Evolutionary conservation across 2,329 filamentous ascomycete species (phyloP), one percentile per base, ranked within the genome.

Genomic region (Epichloe baconii): DNA sequence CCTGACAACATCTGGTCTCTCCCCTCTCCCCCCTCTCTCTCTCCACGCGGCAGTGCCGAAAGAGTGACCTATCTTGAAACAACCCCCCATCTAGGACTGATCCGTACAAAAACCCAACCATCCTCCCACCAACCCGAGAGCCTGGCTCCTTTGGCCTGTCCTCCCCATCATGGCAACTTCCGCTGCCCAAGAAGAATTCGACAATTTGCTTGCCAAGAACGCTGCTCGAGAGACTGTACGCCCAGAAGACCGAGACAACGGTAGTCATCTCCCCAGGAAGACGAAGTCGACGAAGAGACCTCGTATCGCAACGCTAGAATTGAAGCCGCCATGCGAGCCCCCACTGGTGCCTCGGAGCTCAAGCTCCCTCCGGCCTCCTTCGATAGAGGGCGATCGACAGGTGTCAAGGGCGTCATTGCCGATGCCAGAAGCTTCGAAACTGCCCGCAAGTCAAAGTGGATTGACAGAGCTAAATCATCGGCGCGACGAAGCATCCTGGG

Each of bases 361-460:
- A 77, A 75, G 62, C 78, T 86, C 54, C 80, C 80, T 14, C 80
- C 79, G 10, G 71, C 72, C 12, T 76, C 73, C 51, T 83, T 84
- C 61, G 79, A 86, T 64, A 79, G 72, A 49, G 82, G 84, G 52
- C 78, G 80, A 57, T 82, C 86, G 58, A 91, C 86, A 3, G 87
- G 87, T 45, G 86, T 89, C 58, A 91, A 91, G 72, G 87, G 87
- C 55, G 87, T 93, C 66, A 91, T 93, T 62, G 85, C 86, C 59
- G 87, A 93, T 64, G 87, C 87, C 38, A 77, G 86, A 61, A 81
- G 82, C 61, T 91, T 85, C 66, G 84, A 88, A 68, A 74, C 79
- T 60, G 84, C 85, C 12, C 75, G 76, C 58, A 74, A 74, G 61
- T 68, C 62, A 58, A 78, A 77, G 56, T 79, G 76, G 72, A 71